Evolutionary conservation across 129 eudicot genomes (phyloP).

Genomic region (Ambrosia trifida): DNA sequence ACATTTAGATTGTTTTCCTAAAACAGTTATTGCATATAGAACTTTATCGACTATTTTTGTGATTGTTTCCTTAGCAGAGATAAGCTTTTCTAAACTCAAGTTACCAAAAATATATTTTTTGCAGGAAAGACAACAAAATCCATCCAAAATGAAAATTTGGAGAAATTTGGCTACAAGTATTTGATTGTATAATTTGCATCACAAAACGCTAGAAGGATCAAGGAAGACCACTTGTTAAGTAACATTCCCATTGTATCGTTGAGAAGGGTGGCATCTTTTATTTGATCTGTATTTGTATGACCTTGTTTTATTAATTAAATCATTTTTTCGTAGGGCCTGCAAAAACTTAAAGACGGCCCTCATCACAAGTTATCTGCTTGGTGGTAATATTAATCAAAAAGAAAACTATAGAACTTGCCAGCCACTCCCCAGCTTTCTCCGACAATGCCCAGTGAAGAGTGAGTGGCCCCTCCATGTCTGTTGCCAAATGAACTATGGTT

Average conservation of each 20-base stretch:
- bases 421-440: slow-evolving; percentile 78
- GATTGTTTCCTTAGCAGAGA: slow-evolving; percentile 1
- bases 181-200: not conserved
- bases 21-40: not conserved
- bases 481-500: slow-evolving; percentile 68
- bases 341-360: not conserved
- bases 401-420: slow-evolving; percentile 43
- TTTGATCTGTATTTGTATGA: not conserved
- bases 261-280: not conserved
- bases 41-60: not conserved
- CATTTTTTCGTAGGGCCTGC: not conserved
- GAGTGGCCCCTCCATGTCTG: slow-evolving; percentile 66
- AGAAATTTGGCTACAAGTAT: not conserved
- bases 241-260: not conserved
- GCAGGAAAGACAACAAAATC: not conserved
- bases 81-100: not conserved
- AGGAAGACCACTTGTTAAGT: not conserved
- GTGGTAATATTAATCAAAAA: not conserved
- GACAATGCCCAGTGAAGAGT: slow-evolving; percentile 97
- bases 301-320: not conserved
- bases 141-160: not conserved
- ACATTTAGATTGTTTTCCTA: not conserved
- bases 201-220: not conserved
- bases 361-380: not conserved
- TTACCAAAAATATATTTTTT: not conserved